Conservation (phyloP, 345 rosid species). For the Kernera saxatilis region DNA sequence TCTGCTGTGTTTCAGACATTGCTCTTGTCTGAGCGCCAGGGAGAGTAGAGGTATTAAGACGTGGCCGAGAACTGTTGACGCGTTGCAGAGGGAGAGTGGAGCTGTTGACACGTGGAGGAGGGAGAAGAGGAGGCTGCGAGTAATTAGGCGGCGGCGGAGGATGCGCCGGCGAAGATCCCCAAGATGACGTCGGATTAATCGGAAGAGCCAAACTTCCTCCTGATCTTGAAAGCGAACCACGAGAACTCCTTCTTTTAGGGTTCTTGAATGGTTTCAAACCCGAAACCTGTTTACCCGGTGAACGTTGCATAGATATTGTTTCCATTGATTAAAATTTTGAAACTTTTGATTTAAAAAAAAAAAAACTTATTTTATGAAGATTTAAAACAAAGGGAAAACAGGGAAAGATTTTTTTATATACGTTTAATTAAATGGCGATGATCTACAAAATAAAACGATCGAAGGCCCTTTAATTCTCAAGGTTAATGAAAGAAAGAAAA, state of each 20-base stretch:
- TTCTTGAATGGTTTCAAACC: constrained; percentile 39
- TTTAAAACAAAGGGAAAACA: neutral
- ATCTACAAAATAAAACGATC: constrained; percentile 45
- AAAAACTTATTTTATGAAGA: neutral
- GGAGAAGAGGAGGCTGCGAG: constrained; percentile 66
- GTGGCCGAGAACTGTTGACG: constrained; percentile 26
- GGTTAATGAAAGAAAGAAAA: neutral
- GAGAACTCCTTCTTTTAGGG: constrained; percentile 30
- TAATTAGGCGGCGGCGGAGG: constrained; percentile 32
- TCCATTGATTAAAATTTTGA: constrained; percentile 27
- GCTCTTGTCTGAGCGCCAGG: neutral
- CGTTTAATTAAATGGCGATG: constrained; percentile 27
- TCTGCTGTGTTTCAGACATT: neutral
- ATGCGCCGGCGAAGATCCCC: constrained; percentile 10
- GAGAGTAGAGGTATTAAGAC: constrained; percentile 21
- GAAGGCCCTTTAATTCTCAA: neutral
- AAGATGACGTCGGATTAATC: constrained; percentile 13
- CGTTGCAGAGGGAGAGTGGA: constrained; percentile 38
- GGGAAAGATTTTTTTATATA: neutral
- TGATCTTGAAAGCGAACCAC: constrained; percentile 33
- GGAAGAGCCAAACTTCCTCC: constrained; percentile 39
- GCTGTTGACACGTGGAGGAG: constrained; percentile 44
- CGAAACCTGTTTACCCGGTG: constrained; percentile 34
- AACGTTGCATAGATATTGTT: constrained; percentile 35
- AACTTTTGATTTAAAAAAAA: neutral